Conservation (phyloP, 2,329 filamentous ascomycete genomes). For the Colletotrichum costaricense region DNA sequence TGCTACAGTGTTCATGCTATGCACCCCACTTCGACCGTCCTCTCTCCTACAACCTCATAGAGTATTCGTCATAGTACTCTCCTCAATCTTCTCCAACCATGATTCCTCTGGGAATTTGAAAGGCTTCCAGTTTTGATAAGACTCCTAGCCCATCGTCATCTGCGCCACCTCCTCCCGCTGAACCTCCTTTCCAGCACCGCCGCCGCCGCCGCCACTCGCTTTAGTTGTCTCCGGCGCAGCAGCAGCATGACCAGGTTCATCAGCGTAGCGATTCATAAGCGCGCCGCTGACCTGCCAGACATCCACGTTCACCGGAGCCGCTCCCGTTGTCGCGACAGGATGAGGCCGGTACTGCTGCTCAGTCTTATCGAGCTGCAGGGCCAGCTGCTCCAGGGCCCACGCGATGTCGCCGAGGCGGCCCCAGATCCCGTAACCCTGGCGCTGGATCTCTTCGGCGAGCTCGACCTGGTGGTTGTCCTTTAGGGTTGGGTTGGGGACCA, state of each 20-base stretch:
- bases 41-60: neutral
- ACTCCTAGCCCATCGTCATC: constrained; percentile 53
- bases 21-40: neutral
- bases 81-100: neutral
- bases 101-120: neutral
- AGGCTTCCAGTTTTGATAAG: neutral
- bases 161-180: constrained; percentile 49
- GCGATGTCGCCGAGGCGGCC: constrained; percentile 33
- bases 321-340: neutral
- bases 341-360: constrained; percentile 29
- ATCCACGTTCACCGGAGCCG: constrained; percentile 11
- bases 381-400: constrained; percentile 34
- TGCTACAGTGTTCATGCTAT: neutral
- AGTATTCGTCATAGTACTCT: neutral
- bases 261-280: constrained; percentile 26
- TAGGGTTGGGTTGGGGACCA: constrained; percentile 86
- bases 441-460: constrained; percentile 80
- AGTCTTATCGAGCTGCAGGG: constrained; percentile 29
- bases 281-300: constrained; percentile 34
- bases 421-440: constrained; percentile 78
- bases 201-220: too few species aligned
- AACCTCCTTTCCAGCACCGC: constrained; percentile 42
- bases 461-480: constrained; percentile 93
- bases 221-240: neutral
- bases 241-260: neutral